Evolutionary conservation across 306 rosid genomes (phyloP), one percentile per base, ranked within the genome.

Genomic region (Cyclanthera cordifolia): DNA sequence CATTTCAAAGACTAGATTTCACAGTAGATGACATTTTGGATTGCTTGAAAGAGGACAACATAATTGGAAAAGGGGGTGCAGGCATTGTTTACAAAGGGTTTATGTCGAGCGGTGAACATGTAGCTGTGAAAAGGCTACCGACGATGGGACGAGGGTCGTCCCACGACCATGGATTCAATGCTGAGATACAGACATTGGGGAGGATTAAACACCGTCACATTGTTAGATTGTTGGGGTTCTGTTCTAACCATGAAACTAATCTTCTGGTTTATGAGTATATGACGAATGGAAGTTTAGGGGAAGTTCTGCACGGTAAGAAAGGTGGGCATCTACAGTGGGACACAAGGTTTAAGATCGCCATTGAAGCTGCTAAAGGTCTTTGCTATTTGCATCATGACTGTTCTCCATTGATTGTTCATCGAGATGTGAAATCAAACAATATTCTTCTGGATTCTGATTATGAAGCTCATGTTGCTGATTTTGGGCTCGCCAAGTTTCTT

Each of bases 381-480:
- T 92, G 98, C 81, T 92, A 92, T 82, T 78, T 92, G 11, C 98
- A 92, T 76, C 98, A 92, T 73, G 98, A 92, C 71, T 92, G 98
- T 73, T 92, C 98, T 0, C 98, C 98, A 0, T 83, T 92, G 47
- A 92, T 92, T 4, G 95, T 92, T 25, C 98, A 92, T 37, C 78
- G 98, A 11, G 98, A 92, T 68, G 98, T 92, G 6, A 92, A 92
- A 79, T 92, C 98, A 30, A 92, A 92, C 81, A 92, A 92, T 76
- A 92, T 92, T 72, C 95, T 92, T n/a, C 86, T 92, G 25, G 98
- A 92, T 81, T 74, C 89, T 66, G 77, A 58, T 66, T 88, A 80
- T 72, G 98, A 92, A 79, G 98, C 98, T 46, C 98, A 92, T 71
- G 98, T 92, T 73, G 98, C 98, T 72, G 98, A 92, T 83, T 92